Evolutionary conservation across 75 land plant species (phyloP).

Genomic region (Sequoia sempervirens): DNA sequence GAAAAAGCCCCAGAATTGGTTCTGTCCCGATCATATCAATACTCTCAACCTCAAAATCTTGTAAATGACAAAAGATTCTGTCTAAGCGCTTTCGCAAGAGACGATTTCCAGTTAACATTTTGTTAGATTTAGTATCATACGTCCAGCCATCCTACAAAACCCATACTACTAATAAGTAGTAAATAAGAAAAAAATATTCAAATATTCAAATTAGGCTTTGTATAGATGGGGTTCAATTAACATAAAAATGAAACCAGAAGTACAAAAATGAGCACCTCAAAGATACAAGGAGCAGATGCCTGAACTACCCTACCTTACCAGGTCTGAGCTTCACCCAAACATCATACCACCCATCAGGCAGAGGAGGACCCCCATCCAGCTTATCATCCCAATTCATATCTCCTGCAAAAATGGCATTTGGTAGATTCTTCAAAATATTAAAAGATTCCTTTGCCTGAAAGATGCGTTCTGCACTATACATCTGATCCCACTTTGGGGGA

Average conservation of each 20-base stretch:
- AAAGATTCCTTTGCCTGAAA: conserved; percentile 72
- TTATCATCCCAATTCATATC: conserved; percentile 99
- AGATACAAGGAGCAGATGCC: neutral
- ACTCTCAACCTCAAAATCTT: conserved; percentile 54
- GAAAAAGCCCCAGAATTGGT: conserved; percentile 74
- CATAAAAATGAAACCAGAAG: neutral
- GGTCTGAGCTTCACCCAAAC: conserved; percentile 71
- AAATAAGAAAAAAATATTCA: neutral
- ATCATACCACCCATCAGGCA: conserved; percentile 81
- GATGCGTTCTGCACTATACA: conserved; percentile 87
- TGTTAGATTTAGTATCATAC: conserved; percentile 85
- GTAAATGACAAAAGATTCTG: conserved; percentile 58
- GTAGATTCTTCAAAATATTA: conserved; percentile 41
- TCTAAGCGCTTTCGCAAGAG: conserved; percentile 76
- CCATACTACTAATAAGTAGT: neutral
- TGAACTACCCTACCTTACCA: conserved; percentile 32
- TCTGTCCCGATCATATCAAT: conserved; percentile 85
- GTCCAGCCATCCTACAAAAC: conserved; percentile 64
- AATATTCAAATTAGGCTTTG: neutral
- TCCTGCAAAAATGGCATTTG: conserved; percentile 79
- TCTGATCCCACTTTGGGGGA: conserved; percentile 92
- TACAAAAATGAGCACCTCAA: neutral
- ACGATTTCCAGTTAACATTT: conserved; percentile 72
- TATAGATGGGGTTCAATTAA: neutral
- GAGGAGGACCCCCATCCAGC: conserved; percentile 72